Base-by-base conservation (phyloP, 2,329 filamentous ascomycete genomes). In the Fusarium graminum region DNA sequence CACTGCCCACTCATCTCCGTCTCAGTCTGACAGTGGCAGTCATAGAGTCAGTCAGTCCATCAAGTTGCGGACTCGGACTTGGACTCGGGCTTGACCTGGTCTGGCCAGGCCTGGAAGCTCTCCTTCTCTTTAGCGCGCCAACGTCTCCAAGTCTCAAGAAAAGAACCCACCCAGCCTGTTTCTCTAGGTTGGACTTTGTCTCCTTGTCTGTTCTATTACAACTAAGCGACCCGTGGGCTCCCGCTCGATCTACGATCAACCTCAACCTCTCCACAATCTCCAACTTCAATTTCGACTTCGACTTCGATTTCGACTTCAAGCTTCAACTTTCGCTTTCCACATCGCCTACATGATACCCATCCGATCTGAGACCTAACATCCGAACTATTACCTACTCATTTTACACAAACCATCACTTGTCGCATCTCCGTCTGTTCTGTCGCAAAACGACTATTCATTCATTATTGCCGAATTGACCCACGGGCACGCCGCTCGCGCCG, bases 131-230 rank as follows among this genome's bases (percentile, higher is more conserved):
- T 65, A 64, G 60, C 60, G 53, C 60, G 49, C 52, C 42, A 6
- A 28, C 52, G 52, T 46, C 42, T 63, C 44, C 36, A 55, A 22
- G 22, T 22, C 22, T 22, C 22, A 22, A 22, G 22, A 60, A 34
- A 36, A 36, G 34, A 36, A 36, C 16, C 34, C 34, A 36, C 34
- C 45, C 49, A 34, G 50, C 46, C 53, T 36, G 36, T 52, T 43
- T 50, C 40, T 58, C 39, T 47, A 22, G 22, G 22, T 22, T 55
- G 39, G 54, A 56, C 55, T 56, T 63, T 36, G 50, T 45, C 57
- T 61, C 57, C 59, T 66, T 67, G 54, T 59, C 55, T 49, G 60
- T 64, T 65, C 65, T 68, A 49, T 54, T 44, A 60, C 22, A 22
- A 22, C 39, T 47, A 53, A 59, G 52, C 50, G 44, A 63, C 52